Base-by-base conservation (phyloP, 2,329 filamentous ascomycete genomes). In the Scedosporium apiospermum region DNA sequence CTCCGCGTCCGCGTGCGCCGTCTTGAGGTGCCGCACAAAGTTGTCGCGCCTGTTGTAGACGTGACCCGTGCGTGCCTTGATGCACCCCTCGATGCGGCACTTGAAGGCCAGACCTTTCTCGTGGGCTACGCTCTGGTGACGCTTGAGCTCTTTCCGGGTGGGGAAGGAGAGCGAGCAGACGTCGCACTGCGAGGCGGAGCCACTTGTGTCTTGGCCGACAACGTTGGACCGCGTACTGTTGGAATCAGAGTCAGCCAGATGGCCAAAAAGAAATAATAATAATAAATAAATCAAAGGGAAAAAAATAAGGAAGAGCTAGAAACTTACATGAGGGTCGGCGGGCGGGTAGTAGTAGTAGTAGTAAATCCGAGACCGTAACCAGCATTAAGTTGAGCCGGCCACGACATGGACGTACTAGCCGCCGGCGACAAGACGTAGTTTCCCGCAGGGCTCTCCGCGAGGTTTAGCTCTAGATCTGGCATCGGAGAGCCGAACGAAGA, bases 21-120 rank as follows among this genome's bases (percentile, higher is more conserved):
- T 69, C 57, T 66, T 63, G 26, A 70, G 63, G 61, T 70, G 68
- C 10, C 68, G 62, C 30, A 67, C 59, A 57, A 70, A 70, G 66
- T 70, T 70, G 64, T 70, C 68, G 23, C 66, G 65, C 14, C 68
- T 67, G 61, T 69, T 70, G 60, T 69, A 70, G 27, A 69, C 65
- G 61, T 70, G 68, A 6, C 66, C 65, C 41, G 62, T 67, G 63
- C 64, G 63, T 57, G 68, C 65, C 63, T 70, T 70, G 21, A 64
- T 65, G 64, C 68, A 70, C n/a, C 67, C 67, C n/a, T 62, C 41
- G 38, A 69, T 65, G 23, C 64, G 67, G 64, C 68, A 70, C 23
- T 64, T 64, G 64, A 68, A 69, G 4, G 65, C 63, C 51, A 62
- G 60, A 1, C 62, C 60, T 26, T 59, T 61, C 38, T 62, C 57